Evolutionary conservation across 768 basidiomycete species (phyloP).

Genomic region (Hygrocybe punicea): DNA sequence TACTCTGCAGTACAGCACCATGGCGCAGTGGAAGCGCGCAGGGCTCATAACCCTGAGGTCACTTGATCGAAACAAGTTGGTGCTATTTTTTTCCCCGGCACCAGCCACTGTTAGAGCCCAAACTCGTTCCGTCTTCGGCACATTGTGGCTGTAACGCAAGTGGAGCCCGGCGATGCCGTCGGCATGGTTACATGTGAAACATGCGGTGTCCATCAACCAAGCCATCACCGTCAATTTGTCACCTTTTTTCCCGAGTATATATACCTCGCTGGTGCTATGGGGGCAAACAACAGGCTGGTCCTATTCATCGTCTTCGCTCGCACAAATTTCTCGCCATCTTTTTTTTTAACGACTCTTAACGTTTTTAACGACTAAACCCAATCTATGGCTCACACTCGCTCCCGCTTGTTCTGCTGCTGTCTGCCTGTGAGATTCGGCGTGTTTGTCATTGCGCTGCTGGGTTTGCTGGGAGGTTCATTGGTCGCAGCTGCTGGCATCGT

Average conservation of each 20-base stretch:
- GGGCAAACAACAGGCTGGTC: slow-evolving; percentile 44
- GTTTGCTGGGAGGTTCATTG: slow-evolving; percentile 41
- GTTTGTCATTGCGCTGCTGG: slow-evolving; percentile 45
- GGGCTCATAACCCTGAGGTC: slow-evolving; percentile 51
- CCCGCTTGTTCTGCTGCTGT: slow-evolving; percentile 50
- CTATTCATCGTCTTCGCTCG: slow-evolving; percentile 27
- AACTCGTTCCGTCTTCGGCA: too few relatives aligned
- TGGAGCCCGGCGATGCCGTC: neutral
- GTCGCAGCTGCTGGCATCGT: slow-evolving; percentile 41
- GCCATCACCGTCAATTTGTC: neutral
- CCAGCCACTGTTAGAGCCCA: too few relatives aligned
- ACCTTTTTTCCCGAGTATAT: slow-evolving; percentile 24
- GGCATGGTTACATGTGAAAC: neutral
- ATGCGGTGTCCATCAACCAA: neutral
- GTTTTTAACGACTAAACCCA: slow-evolving; percentile 5
- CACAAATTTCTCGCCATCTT: slow-evolving; percentile 2
- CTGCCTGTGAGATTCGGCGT: slow-evolving; percentile 49
- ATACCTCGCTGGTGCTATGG: slow-evolving; percentile 19
- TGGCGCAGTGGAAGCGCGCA: slow-evolving; percentile 49
- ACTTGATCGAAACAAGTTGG: slow-evolving; percentile 48
- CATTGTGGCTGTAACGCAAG: too few relatives aligned
- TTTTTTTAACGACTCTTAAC: slow-evolving; percentile 17
- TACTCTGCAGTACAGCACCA: slow-evolving; percentile 36
- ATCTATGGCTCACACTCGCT: slow-evolving; percentile 34
- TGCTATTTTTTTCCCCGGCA: slow-evolving; percentile 20